phyloP scores from a whole-genome alignment of 495 filamentous ascomycete species.

The Penicillium crystallinum region DNA sequence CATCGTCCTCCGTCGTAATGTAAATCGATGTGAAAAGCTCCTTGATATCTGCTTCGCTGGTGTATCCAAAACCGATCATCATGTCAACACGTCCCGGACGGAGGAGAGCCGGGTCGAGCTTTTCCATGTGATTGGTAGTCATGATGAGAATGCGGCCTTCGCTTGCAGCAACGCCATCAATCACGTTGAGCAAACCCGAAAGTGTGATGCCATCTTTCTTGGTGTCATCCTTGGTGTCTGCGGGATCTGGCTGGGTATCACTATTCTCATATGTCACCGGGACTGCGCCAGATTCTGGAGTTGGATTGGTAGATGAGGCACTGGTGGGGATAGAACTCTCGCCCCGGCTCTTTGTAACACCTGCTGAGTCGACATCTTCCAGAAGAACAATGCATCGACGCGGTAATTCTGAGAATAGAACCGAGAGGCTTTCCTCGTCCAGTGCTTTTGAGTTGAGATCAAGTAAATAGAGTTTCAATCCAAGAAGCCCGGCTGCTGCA shows the following conservation, averaged over 20 bases:
- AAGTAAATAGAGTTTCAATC: conserved; percentile 43
- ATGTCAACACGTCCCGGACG: conserved; percentile 75
- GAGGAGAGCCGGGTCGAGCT: conserved; percentile 70
- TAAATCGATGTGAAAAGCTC: conserved; percentile 74
- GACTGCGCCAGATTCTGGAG: not conserved
- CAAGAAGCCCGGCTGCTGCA: conserved; percentile 39
- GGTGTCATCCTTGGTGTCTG: conserved; percentile 1
- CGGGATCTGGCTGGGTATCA: not conserved
- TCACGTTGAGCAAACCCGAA: conserved; percentile 70
- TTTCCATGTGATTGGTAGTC: conserved; percentile 77
- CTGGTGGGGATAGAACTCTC: not conserved
- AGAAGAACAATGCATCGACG: conserved; percentile 43
- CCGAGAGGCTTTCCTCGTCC: conserved; percentile 62
- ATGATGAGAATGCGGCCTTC: conserved; percentile 79
- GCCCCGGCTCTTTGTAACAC: conserved; percentile 52
- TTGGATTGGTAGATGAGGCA: not conserved
- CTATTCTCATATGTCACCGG: not conserved
- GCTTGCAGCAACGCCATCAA: conserved; percentile 73
- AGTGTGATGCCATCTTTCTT: conserved; percentile 48
- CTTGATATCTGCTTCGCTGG: conserved; percentile 54
- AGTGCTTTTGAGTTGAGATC: conserved; percentile 39
- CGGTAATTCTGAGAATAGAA: conserved; percentile 58
- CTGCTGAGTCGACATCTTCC: conserved; percentile 46
- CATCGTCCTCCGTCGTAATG: conserved; percentile 28
- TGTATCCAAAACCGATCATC: conserved; percentile 63